These are phyloP conservation scores for Arthrinium puccinioides DNA, from an alignment of 2,329 filamentous ascomycete species.

Conservation along the genomic window DNA sequence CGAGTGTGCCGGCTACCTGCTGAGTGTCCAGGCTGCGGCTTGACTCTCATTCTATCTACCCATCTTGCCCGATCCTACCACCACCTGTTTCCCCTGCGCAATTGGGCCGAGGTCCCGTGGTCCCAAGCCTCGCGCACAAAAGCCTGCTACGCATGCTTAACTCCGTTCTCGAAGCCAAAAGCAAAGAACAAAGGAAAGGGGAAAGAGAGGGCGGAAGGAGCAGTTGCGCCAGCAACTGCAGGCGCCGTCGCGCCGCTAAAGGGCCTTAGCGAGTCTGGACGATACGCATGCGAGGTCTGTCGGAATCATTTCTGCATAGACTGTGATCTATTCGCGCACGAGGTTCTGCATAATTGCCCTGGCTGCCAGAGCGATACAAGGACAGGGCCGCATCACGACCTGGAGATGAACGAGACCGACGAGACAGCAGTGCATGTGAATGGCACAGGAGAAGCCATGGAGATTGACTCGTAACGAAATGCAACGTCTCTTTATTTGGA, in stretches of 20 bases:
- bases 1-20: conserved; percentile 88
- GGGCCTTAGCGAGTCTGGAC: conserved; percentile 74
- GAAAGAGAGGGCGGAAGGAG: conserved; percentile 9
- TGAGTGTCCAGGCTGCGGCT: conserved; percentile 83
- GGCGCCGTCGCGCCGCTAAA: conserved; percentile 28
- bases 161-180: conserved; percentile 54
- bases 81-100: conserved; percentile 81
- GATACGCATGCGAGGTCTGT: conserved; percentile 88
- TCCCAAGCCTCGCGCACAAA: conserved; percentile 51
- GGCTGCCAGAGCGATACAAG: conserved; percentile 63
- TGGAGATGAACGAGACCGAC: conserved; percentile 16
- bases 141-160: conserved; percentile 73
- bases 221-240: conserved; percentile 2
- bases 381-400: conserved; percentile 8
- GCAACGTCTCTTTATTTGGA: too few relatives aligned
- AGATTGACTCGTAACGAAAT: conserved; percentile 36
- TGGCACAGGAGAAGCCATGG: conserved; percentile 33
- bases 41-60: conserved; percentile 90
- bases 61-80: conserved; percentile 91
- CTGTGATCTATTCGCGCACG: conserved; percentile 92
- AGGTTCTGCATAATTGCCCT: conserved; percentile 91
- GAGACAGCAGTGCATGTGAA: conserved; percentile 3
- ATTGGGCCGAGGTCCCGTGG: conserved; percentile 91
- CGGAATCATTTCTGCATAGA: conserved; percentile 93
- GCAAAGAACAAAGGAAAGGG: conserved; percentile 13